phyloP scores from a whole-genome alignment of 805 yeast genomes.

The Wilhelminamyces savonicus region DNA sequence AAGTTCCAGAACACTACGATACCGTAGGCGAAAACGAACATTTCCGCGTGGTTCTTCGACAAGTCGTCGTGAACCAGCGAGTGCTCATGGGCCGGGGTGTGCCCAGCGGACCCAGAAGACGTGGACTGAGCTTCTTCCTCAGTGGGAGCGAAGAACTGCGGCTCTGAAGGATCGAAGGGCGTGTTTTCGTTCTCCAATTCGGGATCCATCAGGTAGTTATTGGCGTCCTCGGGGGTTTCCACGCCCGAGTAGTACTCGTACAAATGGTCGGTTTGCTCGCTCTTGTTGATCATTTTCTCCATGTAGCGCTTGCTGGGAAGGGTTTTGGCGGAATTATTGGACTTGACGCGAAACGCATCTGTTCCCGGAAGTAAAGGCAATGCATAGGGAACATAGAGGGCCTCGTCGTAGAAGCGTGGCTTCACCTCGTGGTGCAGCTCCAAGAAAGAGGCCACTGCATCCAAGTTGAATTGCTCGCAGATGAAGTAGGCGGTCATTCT shows the following conservation, averaged over 20 bases:
- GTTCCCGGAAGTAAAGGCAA: slow-evolving; percentile 83
- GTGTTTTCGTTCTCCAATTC: slow-evolving; percentile 40
- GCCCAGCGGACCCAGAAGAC: neutral
- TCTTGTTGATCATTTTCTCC: slow-evolving; percentile 71
- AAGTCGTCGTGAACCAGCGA: slow-evolving; percentile 29
- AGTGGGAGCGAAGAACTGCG: slow-evolving; percentile 70
- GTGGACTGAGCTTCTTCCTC: slow-evolving; percentile 2
- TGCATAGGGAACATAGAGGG: slow-evolving; percentile 83
- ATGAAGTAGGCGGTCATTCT: slow-evolving; percentile 90
- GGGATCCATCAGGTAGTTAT: slow-evolving; percentile 42
- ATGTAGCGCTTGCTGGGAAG: slow-evolving; percentile 44
- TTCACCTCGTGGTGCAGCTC: slow-evolving; percentile 70
- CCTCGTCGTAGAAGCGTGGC: slow-evolving; percentile 87
- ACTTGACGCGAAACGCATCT: slow-evolving; percentile 68
- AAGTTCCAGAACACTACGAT: slow-evolving; percentile 99
- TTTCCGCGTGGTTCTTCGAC: slow-evolving; percentile 67
- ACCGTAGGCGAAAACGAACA: slow-evolving; percentile 87
- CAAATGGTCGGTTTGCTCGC: slow-evolving; percentile 87
- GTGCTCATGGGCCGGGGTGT: neutral
- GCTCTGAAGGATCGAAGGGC: slow-evolving; percentile 86
- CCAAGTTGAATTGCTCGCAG: slow-evolving; percentile 73
- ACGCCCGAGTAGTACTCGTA: slow-evolving; percentile 85
- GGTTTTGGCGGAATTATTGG: slow-evolving; percentile 49
- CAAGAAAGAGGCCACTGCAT: slow-evolving; percentile 57
- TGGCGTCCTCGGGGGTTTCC: slow-evolving; percentile 55